Evolutionary conservation across 1,284 basidiomycete genomes (phyloP), one percentile per base, ranked within the genome.

Genomic region (Ganoderma boninense): DNA sequence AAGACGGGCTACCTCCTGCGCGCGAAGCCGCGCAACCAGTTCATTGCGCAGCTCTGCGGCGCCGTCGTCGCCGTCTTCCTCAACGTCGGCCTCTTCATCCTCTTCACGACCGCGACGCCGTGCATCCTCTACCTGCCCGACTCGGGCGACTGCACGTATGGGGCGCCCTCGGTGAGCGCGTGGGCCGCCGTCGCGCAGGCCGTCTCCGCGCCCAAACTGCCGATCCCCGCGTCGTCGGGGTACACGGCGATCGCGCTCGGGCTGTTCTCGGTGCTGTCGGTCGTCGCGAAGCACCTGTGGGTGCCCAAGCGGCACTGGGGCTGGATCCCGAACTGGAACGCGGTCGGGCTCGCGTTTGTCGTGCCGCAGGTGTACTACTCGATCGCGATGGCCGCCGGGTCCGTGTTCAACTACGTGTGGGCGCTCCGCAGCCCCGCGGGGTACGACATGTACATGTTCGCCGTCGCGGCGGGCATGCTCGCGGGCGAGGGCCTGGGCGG

Each of bases 1-100:
- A 92, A 92, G 83, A 91, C 92, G 10, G 90, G 89, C 69, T 91
- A 92, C 79, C 85, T 93, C 68, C 84, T 92, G 16, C 84, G 90
- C 60, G 89, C 91, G 38, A 90, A 89, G 75, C 92, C 92, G 26
- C 84, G 82, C 70, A 88, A 87, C 77, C 90, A 92, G 82, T 92
- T 92, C 79, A 83, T 88, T 75, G 89, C 89, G 54, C 89, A 91
- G 80, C 80, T 90, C 7, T 81, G 81, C 68, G 89, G 89, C 60
- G 82, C 89, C 35, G 80, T 89, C 68, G 87, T 90, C 64, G 85
- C 89, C 14, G 82, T 89, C 61, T 90, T 90, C 82, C 80, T 90
- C 76, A 85, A 83, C 69, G 82, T 84, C 23, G 88, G 88, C n/a
- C 77, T 90, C 73, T 90, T 89, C 79, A 83, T 91, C 70, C 79